Evolutionary conservation across 208 protist genomes (phyloP).

Genomic region (Acanthamoeba healyi): DNA sequence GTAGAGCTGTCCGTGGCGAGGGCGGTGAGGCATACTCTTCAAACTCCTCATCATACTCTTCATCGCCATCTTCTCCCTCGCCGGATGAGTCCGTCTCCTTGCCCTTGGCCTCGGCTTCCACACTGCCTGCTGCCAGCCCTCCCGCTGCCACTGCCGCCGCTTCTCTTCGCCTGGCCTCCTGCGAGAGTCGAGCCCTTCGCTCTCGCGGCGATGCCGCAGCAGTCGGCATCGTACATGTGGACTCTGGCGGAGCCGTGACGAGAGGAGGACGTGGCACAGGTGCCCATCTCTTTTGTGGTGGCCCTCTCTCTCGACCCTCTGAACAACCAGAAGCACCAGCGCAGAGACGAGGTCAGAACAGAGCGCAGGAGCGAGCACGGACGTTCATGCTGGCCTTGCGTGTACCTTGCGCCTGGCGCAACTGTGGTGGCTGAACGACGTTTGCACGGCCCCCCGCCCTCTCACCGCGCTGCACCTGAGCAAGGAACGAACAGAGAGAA

Average conservation of each 20-base stretch:
- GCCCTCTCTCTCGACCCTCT: not conserved
- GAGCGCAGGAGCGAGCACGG: too few species aligned
- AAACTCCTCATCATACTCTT: conserved; percentile 1
- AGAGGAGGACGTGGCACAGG: not conserved
- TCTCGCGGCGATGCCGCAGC: not conserved
- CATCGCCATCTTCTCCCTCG: not conserved
- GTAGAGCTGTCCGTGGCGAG: not conserved
- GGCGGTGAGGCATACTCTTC: conserved; percentile 27
- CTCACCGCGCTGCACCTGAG: not conserved
- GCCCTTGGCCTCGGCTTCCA: not conserved
- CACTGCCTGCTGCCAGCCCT: not conserved
- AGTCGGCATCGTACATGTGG: not conserved
- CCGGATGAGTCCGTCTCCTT: conserved; percentile 19
- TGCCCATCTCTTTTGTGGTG: not conserved
- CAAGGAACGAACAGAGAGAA: too few species aligned
- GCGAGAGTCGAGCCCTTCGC: not conserved
- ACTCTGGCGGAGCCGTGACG: not conserved
- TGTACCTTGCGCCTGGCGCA: not conserved
- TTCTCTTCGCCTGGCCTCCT: not conserved
- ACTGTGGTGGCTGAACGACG: not conserved
- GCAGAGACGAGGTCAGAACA: too few species aligned
- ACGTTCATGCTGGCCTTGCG: not conserved
- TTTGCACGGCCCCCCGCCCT: not conserved
- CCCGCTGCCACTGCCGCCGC: not conserved
- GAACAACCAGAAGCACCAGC: too few species aligned